Base-by-base conservation (phyloP, 495 filamentous ascomycete genomes). In the Chaetomium cochliodes region DNA sequence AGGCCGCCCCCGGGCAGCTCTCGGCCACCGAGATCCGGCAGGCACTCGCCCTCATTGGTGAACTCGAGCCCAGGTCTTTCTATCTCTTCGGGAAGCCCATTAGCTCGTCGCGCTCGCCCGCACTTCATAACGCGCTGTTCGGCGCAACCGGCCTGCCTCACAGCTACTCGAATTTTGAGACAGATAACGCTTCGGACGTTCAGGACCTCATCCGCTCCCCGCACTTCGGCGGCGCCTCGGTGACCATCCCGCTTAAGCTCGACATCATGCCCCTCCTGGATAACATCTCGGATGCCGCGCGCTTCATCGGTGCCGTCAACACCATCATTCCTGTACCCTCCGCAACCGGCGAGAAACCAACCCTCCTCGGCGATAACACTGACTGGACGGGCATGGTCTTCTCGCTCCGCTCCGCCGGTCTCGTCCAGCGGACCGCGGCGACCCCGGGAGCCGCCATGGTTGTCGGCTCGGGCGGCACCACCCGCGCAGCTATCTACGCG, bases 241-340 rank as follows among this genome's bases (percentile, higher is more conserved):
- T 98, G 51, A 99, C 94, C 0, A 98, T 98, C 49, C 94, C 94
- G 2, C 83, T 98, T 56, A 99, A 99, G 78, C 79, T 96, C 12
- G 90, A 93, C 74, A 87, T 97, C 61, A 90, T 94, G 78, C 82
- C 86, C 0, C 77, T 92, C 15, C 80, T 98, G 25, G 93, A 98
- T 71, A 85, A 88, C 60, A 79, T 97, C 56, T 84, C 88, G 0
- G 82, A 87, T 11, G 91, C 93, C 58, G 96, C 92, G 18, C 83
- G 83, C 63, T 77, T 86, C 58, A 97, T 98, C 68, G 94, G 94
- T 25, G 94, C 94, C 12, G 89, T 99, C 67, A 99, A 99, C 80
- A 99, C 94, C 49, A 87, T 99, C 72, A 85, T 97, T 56, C 74
- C 81, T 13, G 28, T 73, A 9, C 28, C 67, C 25, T 58, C 68